A percentile compares a stretch with the other conserved stretches of the same genome.
Conservation (phyloP, 2,329 filamentous ascomycete species). For the Fusarium denticulatum region DNA sequence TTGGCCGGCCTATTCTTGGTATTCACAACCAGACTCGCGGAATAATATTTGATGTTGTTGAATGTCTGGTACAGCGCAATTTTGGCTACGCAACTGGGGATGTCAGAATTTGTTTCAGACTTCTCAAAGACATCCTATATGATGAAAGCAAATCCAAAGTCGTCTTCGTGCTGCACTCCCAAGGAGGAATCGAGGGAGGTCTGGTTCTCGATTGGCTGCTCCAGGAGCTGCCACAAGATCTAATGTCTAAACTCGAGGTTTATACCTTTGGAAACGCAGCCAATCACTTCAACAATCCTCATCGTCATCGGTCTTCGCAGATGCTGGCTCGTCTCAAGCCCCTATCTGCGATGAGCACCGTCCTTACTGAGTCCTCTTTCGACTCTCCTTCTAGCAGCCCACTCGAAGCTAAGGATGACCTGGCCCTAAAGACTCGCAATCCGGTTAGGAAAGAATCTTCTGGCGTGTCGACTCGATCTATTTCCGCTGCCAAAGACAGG, state of each 20-base stretch:
- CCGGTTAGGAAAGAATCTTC: slow-evolving; percentile 40
- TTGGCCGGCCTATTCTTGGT: slow-evolving; percentile 75
- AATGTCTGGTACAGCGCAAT: slow-evolving; percentile 81
- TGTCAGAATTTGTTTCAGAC: slow-evolving; percentile 68
- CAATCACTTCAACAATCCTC: slow-evolving; percentile 84
- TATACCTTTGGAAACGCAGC: slow-evolving; percentile 83
- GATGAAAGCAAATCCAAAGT: slow-evolving; percentile 72
- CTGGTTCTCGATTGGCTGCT: slow-evolving; percentile 81
- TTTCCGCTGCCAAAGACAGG: slow-evolving; percentile 54
- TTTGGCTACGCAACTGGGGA: slow-evolving; percentile 77
- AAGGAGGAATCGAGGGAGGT: slow-evolving; percentile 79
- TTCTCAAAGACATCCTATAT: slow-evolving; percentile 71
- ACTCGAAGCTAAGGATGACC: slow-evolving; percentile 29
- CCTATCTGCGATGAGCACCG: slow-evolving; percentile 46
- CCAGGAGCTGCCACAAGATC: slow-evolving; percentile 73
- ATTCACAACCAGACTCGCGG: slow-evolving; percentile 81
- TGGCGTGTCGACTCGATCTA: slow-evolving; percentile 48
- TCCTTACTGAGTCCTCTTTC: slow-evolving; percentile 51
- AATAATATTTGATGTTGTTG: slow-evolving; percentile 78
- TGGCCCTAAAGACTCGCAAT: slow-evolving; percentile 18
- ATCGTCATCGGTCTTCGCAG: slow-evolving; percentile 61
- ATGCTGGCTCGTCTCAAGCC: slow-evolving; percentile 48
- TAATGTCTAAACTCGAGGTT: slow-evolving; percentile 76
- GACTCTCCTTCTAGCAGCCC: slow-evolving; percentile 37
- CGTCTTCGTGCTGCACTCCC: slow-evolving; percentile 78